Base-by-base conservation (phyloP, 1,284 basidiomycete genomes). In the Pseudozyma tsukubaensis region DNA sequence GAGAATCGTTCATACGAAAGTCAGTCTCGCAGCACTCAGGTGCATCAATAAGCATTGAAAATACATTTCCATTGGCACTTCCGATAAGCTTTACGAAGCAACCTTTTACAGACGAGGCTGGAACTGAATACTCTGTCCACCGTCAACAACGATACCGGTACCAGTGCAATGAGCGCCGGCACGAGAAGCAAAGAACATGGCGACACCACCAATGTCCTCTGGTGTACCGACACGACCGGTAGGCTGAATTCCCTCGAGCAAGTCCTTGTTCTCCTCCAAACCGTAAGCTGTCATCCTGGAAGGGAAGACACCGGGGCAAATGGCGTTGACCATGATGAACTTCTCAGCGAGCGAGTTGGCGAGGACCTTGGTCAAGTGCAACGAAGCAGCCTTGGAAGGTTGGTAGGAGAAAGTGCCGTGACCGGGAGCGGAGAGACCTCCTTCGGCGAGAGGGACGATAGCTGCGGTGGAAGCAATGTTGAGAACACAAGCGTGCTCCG, bases 261-360 rank as follows among this genome's bases (percentile, higher is more conserved):
- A 35, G 18, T 83, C 81, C 13, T 85, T 85, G 35, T 86, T 87
- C 78, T 89, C 88, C 40, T 63, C 70, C 77, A 93, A 87, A 4
- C 90, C 92, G 58, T 88, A 93, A 0, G 91, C 89, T 0, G 93
- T 94, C 93, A 95, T 94, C 84, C 91, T 92, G 56, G 91, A 92
- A 0, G 92, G 92, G 86, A 93, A 94, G 16, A 93, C 87, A 10
- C 84, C 92, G 4, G 92, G 92, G 56, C 89, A 87, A 58, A 94
- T 93, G 11, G 92, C 92, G 79, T 95, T 95, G n/a, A 94, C 92
- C 48, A 80, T 60, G 42, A 81, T 59, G 56, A 67, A 77, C 24
- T 86, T 85, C 13, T 87, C 86, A 3, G 87, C 89, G 9, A 94
- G 87, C 54, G 91, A 91, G 44, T 89, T 85, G 1, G 93, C 91